A percentile compares a stretch with the other conserved stretches of the same genome.
Evolutionary conservation across 129 eudicot genomes (phyloP).

Genomic region (Tagetes patula): DNA sequence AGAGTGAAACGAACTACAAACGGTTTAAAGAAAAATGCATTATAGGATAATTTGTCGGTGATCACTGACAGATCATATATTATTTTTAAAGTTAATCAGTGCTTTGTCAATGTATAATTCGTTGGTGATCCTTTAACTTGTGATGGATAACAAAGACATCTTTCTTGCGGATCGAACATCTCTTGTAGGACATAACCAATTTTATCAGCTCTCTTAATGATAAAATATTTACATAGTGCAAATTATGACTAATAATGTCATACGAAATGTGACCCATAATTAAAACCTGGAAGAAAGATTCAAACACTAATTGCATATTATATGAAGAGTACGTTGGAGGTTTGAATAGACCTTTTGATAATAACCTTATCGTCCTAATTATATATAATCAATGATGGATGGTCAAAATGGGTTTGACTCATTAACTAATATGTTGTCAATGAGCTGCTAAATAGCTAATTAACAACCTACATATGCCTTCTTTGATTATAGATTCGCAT

Average conservation of each 20-base stretch:
- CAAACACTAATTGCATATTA: not conserved
- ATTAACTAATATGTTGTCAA: not conserved
- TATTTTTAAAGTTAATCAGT: no score
- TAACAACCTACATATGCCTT: not conserved
- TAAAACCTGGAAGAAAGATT: not conserved
- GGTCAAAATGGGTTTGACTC: not conserved
- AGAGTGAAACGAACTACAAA: no score
- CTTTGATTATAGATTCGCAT: not conserved
- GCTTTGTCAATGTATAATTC: no score
- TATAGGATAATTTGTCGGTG: no score
- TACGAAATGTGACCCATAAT: no score
- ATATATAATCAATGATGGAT: not conserved
- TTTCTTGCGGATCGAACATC: no score
- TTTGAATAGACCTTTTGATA: slow-evolving; percentile 17
- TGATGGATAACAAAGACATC: no score
- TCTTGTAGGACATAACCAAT: not conserved
- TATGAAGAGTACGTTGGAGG: not conserved
- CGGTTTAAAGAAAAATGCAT: no score
- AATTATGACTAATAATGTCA: no score
- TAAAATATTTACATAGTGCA: not conserved
- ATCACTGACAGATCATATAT: no score
- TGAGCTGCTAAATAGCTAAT: not conserved
- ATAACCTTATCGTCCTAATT: not conserved
- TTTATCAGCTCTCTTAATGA: not conserved
- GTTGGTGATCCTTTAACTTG: no score